Percentiles rank a stretch among this genome's conserved stretches.
Evolutionary conservation across 2,329 filamentous ascomycete species (phyloP).

Genomic region (Magnaporthiopsis rhizophila): DNA sequence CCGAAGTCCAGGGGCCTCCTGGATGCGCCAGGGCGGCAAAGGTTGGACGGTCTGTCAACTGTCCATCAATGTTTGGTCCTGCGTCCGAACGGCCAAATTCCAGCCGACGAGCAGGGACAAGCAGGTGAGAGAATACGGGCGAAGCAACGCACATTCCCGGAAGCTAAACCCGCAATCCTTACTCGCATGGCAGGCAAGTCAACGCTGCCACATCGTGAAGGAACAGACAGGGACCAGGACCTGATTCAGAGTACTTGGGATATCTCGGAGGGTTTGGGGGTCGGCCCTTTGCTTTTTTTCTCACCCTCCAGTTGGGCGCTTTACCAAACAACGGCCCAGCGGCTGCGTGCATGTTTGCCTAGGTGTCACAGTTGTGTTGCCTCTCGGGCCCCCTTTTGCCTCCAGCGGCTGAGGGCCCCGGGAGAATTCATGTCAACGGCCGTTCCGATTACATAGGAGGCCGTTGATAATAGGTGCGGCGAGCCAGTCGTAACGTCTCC

Average conservation of each 20-base stretch:
- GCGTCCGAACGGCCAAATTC: not conserved
- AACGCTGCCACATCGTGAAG: not conserved
- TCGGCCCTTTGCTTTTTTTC: not conserved
- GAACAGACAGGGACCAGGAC: not conserved
- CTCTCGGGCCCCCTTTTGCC: not conserved
- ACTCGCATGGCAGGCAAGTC: not conserved
- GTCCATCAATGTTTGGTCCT: not conserved
- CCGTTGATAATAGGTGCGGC: not conserved
- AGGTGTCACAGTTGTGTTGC: constrained; percentile 1
- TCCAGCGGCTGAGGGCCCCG: not conserved
- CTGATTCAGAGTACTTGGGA: not conserved
- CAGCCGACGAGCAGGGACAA: not conserved
- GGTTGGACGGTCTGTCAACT: not conserved
- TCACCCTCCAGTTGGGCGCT: not conserved
- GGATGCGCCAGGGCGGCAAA: not conserved
- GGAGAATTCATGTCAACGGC: not conserved
- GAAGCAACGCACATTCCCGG: not conserved
- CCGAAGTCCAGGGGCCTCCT: too few species aligned
- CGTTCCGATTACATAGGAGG: not conserved
- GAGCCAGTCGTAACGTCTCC: not conserved
- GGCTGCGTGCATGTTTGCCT: constrained; percentile 10
- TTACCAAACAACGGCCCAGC: not conserved
- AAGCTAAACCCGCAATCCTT: too few species aligned
- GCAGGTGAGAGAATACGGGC: not conserved
- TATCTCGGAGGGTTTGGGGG: not conserved